Evolutionary conservation across 257 asterid species (phyloP).

Genomic region (Scutellaria baicalensis): DNA sequence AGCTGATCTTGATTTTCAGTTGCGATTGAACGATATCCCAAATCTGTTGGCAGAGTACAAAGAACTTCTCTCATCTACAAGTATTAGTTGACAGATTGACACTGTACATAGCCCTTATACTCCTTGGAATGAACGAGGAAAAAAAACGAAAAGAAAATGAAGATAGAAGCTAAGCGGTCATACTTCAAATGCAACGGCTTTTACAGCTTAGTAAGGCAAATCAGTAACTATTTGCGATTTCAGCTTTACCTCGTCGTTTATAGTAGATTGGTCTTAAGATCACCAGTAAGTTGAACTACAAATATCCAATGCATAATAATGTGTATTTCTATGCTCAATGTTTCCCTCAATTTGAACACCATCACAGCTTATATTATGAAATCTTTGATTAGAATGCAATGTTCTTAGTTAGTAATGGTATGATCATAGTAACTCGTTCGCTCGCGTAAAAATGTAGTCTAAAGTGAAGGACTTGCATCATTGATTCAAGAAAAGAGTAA

Average conservation of each 20-base stretch:
- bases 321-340: not conserved
- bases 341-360: not conserved
- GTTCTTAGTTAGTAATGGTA: not conserved
- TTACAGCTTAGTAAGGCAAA: no score
- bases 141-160: no score
- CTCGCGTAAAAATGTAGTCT: not conserved
- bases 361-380: not conserved
- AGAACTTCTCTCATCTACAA: slow-evolving; percentile 36
- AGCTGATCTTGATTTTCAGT: slow-evolving; percentile 34
- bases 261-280: not conserved
- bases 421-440: no score
- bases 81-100: slow-evolving; percentile 18
- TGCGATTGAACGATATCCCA: slow-evolving; percentile 71
- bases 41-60: slow-evolving; percentile 67
- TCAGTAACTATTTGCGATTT: not conserved
- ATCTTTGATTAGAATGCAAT: not conserved
- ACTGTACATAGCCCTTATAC: not conserved
- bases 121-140: no score
- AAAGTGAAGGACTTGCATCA: slow-evolving; percentile 4
- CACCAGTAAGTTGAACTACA: not conserved
- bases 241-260: not conserved
- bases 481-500: not conserved
- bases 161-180: not conserved
- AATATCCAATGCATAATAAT: not conserved
- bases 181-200: not conserved